A percentile compares a stretch with the other conserved stretches of the same genome.
Conservation (phyloP, 2,329 filamentous ascomycete species). For the Hymenoscyphus fraxineus region DNA sequence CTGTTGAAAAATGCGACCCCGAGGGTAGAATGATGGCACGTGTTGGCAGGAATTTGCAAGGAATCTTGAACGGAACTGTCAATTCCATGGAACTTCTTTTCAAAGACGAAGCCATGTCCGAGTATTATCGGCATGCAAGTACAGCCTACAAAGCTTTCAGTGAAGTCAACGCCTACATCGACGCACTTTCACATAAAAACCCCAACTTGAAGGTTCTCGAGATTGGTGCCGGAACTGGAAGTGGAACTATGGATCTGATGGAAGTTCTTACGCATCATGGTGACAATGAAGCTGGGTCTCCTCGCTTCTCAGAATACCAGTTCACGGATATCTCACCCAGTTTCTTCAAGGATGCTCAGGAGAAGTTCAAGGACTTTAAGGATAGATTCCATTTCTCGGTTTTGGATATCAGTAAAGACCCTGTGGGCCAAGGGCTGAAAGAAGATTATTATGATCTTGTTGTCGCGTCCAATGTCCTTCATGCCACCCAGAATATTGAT, state of each 20-base stretch:
- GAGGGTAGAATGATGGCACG: slow-evolving; percentile 1
- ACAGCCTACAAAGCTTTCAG: slow-evolving; percentile 6
- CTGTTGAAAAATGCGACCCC: not conserved
- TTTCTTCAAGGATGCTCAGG: slow-evolving; percentile 35
- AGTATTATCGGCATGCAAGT: slow-evolving; percentile 1
- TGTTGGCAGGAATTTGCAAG: not conserved
- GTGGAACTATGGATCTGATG: slow-evolving; percentile 21
- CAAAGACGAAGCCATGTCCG: not conserved
- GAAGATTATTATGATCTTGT: slow-evolving; percentile 30
- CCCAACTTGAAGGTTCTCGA: slow-evolving; percentile 32
- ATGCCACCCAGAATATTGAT: slow-evolving; percentile 23
- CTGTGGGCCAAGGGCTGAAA: slow-evolving; percentile 36
- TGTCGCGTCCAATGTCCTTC: slow-evolving; percentile 28
- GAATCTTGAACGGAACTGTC: slow-evolving; percentile 1
- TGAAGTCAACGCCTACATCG: slow-evolving; percentile 20
- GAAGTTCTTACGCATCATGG: not conserved
- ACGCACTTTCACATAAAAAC: slow-evolving; percentile 3
- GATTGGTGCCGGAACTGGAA: slow-evolving; percentile 32
- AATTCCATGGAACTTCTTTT: slow-evolving; percentile 4
- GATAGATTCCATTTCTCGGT: slow-evolving; percentile 31
- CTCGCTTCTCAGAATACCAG: slow-evolving; percentile 15
- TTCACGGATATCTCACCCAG: slow-evolving; percentile 29
- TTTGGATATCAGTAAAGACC: slow-evolving; percentile 36
- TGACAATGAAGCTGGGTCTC: not conserved
- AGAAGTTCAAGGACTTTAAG: slow-evolving; percentile 32